These are phyloP conservation scores for Jimgerdemannia lactiflua DNA, from an alignment of 192 early-diverging fungal species.

Conservation along the genomic window DNA sequence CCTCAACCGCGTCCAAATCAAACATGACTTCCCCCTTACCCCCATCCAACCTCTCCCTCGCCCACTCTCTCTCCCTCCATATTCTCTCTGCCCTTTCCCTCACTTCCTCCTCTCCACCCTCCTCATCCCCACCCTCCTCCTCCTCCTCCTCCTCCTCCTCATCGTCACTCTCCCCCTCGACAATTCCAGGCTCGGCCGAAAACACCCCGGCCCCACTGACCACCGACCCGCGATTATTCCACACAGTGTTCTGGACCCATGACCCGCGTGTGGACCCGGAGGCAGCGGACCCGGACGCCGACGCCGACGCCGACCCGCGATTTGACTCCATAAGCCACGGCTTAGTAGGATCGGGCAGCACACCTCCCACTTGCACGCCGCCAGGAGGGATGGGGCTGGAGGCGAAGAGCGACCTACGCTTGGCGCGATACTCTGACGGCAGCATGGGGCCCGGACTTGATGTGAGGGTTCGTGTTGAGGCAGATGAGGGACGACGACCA, in stretches of 20 bases:
- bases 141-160: not conserved
- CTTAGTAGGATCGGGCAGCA: not conserved
- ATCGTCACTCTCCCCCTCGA: not conserved
- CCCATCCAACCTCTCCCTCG: no score
- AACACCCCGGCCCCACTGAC: not conserved
- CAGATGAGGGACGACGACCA: constrained; percentile 1
- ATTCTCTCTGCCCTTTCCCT: no score
- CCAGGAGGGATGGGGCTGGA: not conserved
- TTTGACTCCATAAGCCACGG: not conserved
- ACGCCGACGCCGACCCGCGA: not conserved
- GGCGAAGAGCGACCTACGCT: constrained; percentile 23
- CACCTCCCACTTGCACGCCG: no score
- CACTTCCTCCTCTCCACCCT: no score
- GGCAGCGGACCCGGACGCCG: not conserved
- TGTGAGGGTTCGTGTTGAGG: constrained; percentile 4
- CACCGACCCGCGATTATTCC: not conserved
- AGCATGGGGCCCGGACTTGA: constrained; percentile 3
- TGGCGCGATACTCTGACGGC: constrained; percentile 29
- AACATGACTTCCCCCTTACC: no score
- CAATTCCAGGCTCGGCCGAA: not conserved
- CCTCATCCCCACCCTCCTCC: no score
- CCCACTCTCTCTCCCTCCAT: no score
- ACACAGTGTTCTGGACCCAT: not conserved
- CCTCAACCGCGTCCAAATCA: no score
- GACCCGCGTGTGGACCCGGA: not conserved